phyloP scores from a whole-genome alignment of 202 grass and related monocot species.

The Bolboschoenoplectus hybrid region DNA sequence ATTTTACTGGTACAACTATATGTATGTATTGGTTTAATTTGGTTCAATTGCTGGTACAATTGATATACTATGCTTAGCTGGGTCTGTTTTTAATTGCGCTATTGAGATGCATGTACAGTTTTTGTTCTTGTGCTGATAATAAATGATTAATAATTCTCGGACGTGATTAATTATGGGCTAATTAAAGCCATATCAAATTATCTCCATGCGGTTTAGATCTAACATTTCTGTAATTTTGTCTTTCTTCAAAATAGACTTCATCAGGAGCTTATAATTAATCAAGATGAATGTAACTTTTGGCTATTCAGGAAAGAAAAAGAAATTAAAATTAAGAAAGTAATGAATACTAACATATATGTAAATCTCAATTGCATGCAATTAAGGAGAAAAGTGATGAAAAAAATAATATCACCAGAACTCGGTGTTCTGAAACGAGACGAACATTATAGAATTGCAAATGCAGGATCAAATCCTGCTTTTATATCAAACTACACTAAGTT shows the following conservation, averaged over 20 bases:
- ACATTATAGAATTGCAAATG: slow-evolving; percentile 1
- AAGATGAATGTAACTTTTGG: not conserved
- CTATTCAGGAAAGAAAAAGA: not conserved
- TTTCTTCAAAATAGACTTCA: not conserved
- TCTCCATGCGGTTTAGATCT: not conserved
- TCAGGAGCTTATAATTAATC: not conserved
- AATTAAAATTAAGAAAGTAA: not conserved
- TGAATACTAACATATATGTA: not conserved
- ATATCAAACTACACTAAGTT: not conserved
- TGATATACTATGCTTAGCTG: not conserved
- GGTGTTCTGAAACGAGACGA: not conserved
- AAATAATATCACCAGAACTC: not conserved
- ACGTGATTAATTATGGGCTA: not conserved
- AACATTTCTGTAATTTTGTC: not conserved
- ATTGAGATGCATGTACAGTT: not conserved
- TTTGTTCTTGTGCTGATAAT: not conserved
- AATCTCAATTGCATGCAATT: not conserved
- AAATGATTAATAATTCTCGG: not conserved
- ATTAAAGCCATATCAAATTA: not conserved
- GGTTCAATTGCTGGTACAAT: not conserved
- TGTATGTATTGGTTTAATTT: not conserved
- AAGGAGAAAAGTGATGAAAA: not conserved
- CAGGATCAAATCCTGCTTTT: not conserved
- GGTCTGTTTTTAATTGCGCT: not conserved
- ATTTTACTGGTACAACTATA: not conserved